phyloP scores from a whole-genome alignment of 2,329 filamentous ascomycete genomes.

The Neospermospora avenae region DNA sequence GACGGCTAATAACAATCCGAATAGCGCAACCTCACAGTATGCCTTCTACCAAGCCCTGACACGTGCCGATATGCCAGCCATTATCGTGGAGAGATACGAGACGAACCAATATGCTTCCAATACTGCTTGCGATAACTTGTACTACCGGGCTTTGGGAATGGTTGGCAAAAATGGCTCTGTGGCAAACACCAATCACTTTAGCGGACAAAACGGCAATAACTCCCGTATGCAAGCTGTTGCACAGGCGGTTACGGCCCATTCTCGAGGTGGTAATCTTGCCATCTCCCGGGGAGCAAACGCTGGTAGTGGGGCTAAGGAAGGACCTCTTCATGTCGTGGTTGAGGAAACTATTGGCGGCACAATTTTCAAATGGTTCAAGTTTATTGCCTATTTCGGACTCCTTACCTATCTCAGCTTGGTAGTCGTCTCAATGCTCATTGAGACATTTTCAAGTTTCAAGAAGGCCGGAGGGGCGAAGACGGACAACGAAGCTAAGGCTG shows the following conservation, averaged over 20 bases:
- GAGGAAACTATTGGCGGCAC: constrained; percentile 79
- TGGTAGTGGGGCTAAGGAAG: constrained; percentile 69
- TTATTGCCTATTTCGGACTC: constrained; percentile 74
- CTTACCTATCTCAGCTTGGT: constrained; percentile 77
- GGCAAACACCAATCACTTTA: constrained; percentile 19
- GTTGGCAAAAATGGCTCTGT: constrained; percentile 43
- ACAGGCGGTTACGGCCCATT: constrained; percentile 74
- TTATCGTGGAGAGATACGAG: constrained; percentile 86
- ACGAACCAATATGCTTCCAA: constrained; percentile 83
- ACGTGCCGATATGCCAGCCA: constrained; percentile 88
- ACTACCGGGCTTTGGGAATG: constrained; percentile 68
- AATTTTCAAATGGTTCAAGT: constrained; percentile 91
- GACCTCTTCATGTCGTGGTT: constrained; percentile 92
- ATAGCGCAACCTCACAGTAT: constrained; percentile 83
- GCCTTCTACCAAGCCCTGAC: constrained; percentile 90
- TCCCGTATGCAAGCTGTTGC: constrained; percentile 74
- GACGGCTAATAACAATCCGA: constrained; percentile 88
- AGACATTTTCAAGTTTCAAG: constrained; percentile 74
- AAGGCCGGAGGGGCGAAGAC: constrained; percentile 69
- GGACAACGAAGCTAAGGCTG: constrained; percentile 82
- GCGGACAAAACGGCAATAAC: constrained; percentile 35
- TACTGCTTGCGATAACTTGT: constrained; percentile 71
- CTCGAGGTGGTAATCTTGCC: constrained; percentile 61
- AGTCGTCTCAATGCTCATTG: constrained; percentile 76
- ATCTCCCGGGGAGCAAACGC: constrained; percentile 45